Base-by-base conservation (phyloP, 768 basidiomycete genomes). In the Agaricus subrufescens region DNA sequence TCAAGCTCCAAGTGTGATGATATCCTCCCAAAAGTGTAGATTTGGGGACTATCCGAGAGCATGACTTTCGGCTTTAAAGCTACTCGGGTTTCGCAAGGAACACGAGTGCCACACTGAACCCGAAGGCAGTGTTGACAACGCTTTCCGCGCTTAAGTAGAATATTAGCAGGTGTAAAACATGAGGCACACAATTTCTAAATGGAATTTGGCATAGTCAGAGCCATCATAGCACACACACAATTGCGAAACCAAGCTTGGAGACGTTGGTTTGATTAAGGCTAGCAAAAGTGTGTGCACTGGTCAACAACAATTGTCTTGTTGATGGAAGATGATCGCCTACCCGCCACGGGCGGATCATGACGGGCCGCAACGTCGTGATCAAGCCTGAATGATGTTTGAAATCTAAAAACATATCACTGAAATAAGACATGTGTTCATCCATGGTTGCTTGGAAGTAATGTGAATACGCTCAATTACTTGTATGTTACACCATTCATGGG, bases 81-180 rank as follows among this genome's bases (percentile, higher is more conserved):
- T 34, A 30, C 29, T 34, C 46, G 30, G 45, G 44, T 49, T 56
- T 56, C 54, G 29, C 31, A 23, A 26, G 47, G 9, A 48, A 56
- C 43, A 50, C 31, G 37, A 26, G 37, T 48, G 25, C 29, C 37
- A 47, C 46, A 25, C 46, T n/a, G 46, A 47, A 39, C 54, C 54
- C 54, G 54, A 48, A 48, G 39, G 54, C 54, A 39, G 46, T 55
- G 54, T 49, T 48, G 26, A 39, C 47, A 42, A 49, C 42, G 29
- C 15, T 27, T 44, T 43, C 54, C 31, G n/a, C 7, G 23, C 27
- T 30, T 46, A 29, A 56, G 26, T 26, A 29, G 31, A 26, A 44
- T 48, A 56, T 50, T 48, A 56, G 43, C 54, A 56, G 54, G 54
- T 26, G 54, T 15, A 56, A 56, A 50, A 44, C 47, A 49, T 42